Conservation (phyloP, 495 filamentous ascomycete species). For the Sordaria brevicollis region DNA sequence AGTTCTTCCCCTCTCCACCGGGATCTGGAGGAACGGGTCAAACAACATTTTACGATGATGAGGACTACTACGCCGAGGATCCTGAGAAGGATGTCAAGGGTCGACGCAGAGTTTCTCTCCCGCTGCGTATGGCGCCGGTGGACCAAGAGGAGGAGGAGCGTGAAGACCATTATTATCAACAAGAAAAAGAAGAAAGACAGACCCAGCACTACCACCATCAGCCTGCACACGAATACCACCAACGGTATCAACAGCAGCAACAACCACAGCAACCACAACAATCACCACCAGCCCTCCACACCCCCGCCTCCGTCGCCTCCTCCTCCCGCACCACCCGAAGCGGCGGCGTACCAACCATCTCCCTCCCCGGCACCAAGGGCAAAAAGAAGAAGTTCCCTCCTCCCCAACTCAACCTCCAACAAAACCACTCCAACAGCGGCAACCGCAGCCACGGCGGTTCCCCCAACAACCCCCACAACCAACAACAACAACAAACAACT, state of each 20-base stretch:
- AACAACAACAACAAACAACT: too few relatives aligned
- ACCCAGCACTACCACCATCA: not conserved
- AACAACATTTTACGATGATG: not conserved
- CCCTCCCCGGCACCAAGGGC: not conserved
- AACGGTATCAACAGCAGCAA: not conserved
- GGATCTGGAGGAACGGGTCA: not conserved
- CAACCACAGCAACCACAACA: not conserved
- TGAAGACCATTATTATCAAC: not conserved
- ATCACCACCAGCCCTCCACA: not conserved
- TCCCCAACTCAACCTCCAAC: slow-evolving; percentile 1
- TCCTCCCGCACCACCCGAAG: not conserved
- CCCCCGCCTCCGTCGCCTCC: slow-evolving; percentile 1
- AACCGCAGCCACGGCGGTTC: not conserved
- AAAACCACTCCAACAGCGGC: not conserved
- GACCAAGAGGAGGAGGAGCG: not conserved
- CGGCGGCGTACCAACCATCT: not conserved
- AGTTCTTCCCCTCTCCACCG: not conserved
- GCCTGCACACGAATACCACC: not conserved
- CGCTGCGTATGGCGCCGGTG: not conserved
- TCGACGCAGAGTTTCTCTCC: not conserved
- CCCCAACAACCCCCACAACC: not conserved
- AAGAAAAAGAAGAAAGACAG: not conserved
- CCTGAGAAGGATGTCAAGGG: not conserved
- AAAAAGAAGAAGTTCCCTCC: not conserved
- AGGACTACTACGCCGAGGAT: not conserved